A percentile compares a stretch with the other conserved stretches of the same genome.
Conservation (phyloP, 2,329 filamentous ascomycete species). For the Paraphaeosphaeria minitans region DNA sequence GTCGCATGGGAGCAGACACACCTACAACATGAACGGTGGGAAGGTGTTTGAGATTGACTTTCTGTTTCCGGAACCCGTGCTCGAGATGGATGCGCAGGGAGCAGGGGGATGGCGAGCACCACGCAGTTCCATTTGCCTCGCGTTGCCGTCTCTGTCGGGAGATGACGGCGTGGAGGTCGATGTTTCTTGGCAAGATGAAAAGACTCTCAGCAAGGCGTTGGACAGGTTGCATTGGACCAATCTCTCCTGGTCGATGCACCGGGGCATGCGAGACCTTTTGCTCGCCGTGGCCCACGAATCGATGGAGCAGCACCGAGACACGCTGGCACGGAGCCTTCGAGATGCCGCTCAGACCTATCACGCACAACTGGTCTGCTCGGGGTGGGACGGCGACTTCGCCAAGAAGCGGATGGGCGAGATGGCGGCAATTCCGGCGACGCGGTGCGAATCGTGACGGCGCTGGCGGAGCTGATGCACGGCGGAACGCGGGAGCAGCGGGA, state of each 20-base stretch:
- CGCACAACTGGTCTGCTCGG: not conserved
- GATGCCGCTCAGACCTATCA: not conserved
- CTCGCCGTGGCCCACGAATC: not conserved
- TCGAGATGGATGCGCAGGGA: too few species aligned
- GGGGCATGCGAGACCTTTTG: not conserved
- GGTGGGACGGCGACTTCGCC: not conserved
- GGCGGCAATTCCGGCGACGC: not conserved
- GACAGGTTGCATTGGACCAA: not conserved
- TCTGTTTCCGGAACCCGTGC: not conserved
- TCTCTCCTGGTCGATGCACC: not conserved
- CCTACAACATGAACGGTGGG: constrained; percentile 1
- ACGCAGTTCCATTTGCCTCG: too few species aligned
- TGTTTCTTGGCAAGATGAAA: too few species aligned
- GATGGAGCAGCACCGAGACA: not conserved
- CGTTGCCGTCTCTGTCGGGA: too few species aligned
- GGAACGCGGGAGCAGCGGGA: not conserved
- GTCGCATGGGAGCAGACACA: not conserved
- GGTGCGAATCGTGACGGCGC: not conserved
- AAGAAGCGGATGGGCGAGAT: not conserved
- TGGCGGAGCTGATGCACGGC: not conserved
- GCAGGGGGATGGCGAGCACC: too few species aligned
- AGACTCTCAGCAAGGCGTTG: not conserved
- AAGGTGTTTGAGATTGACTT: constrained; percentile 3
- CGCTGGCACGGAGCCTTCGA: not conserved
- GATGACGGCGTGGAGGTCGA: too few species aligned